Base-by-base conservation (phyloP, 192 early-diverging fungal genomes). In the Gamsiella multidivaricata region DNA sequence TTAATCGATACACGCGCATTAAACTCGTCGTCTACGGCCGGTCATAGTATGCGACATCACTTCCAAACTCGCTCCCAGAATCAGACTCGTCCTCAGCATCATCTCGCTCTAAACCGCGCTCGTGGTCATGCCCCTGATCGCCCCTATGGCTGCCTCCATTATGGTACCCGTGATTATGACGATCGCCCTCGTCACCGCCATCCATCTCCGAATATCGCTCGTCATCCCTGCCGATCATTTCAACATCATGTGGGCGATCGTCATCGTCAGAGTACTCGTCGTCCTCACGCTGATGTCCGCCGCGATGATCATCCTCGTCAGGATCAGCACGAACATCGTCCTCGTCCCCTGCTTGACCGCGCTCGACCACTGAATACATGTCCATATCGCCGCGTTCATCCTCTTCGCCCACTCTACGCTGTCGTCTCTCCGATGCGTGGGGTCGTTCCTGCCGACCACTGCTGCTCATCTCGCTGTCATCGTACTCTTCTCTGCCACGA, bases 321-420 rank as follows among this genome's bases (percentile, higher is more conserved):
- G 20, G 37, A n/a, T n/a, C 25, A 10, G 34, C 54, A 22, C 39
- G 42, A 9, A 37, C 47, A 23, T 47, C 41, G 5, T 36, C 11
- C 25, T 59, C 65, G 26, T 68, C 58, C 25, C 58, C 26, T 33
- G 36, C 43, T 5, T 57, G 42, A 9, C 69, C 58, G 0, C 50
- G 53, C 31, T 69, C 74, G 5, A 51, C 46, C 15, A 49, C 65
- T 1, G 74, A 69, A 37, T 64, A 65, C 66, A 78, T 78, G 15
- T 62, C 74, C 17, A 69, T 41, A 63, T 69, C 51, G 51, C 22
- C 58, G 28, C 23, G 41, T 51, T 61, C 59, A 9, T 50, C 37
- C 14, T 61, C 59, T 15, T 50, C 31, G 0, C 53, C 47, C 14
- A n/a, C 34, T 9, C 54, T 55, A 10, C 32, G 45, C 25, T 23